A percentile compares a stretch with the other conserved stretches of the same genome.
Conservation (phyloP, 139 green algal genomes). For the Zygnema cylindricum region DNA sequence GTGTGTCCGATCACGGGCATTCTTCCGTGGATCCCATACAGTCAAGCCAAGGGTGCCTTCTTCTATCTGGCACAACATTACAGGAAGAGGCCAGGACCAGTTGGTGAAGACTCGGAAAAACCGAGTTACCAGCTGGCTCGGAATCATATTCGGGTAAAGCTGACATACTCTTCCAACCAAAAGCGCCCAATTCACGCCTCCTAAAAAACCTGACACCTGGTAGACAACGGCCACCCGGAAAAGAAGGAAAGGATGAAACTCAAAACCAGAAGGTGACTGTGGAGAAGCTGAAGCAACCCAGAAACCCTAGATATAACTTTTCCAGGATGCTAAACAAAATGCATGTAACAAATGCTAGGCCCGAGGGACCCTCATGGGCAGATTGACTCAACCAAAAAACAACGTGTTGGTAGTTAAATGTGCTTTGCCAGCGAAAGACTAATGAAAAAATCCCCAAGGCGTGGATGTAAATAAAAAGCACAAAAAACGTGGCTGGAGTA, state of each 20-base stretch:
- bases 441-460: too few species aligned
- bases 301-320: not conserved
- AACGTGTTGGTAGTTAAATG: too few species aligned
- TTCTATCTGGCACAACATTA: conserved; percentile 82
- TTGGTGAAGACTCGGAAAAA: conserved; percentile 84
- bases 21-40: conserved; percentile 86
- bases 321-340: too few species aligned
- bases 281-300: not conserved
- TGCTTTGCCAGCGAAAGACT: too few species aligned
- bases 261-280: not conserved
- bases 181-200: conserved; percentile 96
- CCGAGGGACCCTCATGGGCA: too few species aligned
- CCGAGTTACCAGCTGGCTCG: conserved; percentile 72
- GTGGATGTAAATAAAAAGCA: too few species aligned
- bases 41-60: conserved; percentile 63
- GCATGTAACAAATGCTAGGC: too few species aligned
- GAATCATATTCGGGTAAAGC: conserved; percentile 82
- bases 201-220: conserved; percentile 83
- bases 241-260: not conserved
- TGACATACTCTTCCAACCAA: conserved; percentile 90
- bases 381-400: too few species aligned
- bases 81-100: conserved; percentile 85
- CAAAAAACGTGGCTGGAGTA: too few species aligned
- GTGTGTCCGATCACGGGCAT: conserved; percentile 77
- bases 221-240: not conserved